Conservation (phyloP, 2,329 filamentous ascomycete species). For the Aspergillus unguis region DNA sequence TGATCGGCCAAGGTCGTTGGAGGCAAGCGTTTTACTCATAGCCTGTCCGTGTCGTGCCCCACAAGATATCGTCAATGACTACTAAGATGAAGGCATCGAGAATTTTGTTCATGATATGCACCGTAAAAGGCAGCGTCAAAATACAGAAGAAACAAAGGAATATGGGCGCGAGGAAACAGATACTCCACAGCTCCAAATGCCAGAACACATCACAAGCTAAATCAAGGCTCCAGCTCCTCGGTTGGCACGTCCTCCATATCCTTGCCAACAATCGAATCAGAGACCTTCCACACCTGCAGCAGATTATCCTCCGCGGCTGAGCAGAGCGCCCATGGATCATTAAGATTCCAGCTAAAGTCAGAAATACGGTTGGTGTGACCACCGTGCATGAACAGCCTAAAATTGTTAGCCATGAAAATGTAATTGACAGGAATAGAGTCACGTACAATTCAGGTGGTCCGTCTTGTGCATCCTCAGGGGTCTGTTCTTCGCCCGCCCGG, state of each 20-base stretch:
- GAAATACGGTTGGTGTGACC: constrained; percentile 95
- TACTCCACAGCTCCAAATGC: neutral
- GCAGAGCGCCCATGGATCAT: constrained; percentile 94
- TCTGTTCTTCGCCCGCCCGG: constrained; percentile 87
- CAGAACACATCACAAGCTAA: neutral
- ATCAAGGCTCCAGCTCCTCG: constrained; percentile 66
- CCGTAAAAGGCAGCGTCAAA: neutral
- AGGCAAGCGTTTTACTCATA: neutral
- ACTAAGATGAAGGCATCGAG: neutral
- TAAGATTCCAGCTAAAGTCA: constrained; percentile 97
- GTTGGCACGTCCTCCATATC: constrained; percentile 72
- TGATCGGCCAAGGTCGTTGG: neutral
- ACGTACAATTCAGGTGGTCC: constrained; percentile 89
- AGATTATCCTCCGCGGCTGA: constrained; percentile 96
- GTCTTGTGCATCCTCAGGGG: constrained; percentile 90
- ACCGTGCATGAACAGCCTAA: constrained; percentile 93
- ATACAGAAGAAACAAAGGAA: neutral
- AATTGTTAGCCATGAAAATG: neutral
- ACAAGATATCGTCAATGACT: too few relatives aligned
- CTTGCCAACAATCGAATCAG: constrained; percentile 74
- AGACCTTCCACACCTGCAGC: constrained; percentile 89
- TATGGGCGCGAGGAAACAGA: neutral
- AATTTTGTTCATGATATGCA: neutral
- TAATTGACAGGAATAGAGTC: constrained; percentile 1
- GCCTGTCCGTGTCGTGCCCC: too few relatives aligned